Base-by-base conservation (phyloP, 306 rosid genomes). In the Astragalus glycyphyllos region DNA sequence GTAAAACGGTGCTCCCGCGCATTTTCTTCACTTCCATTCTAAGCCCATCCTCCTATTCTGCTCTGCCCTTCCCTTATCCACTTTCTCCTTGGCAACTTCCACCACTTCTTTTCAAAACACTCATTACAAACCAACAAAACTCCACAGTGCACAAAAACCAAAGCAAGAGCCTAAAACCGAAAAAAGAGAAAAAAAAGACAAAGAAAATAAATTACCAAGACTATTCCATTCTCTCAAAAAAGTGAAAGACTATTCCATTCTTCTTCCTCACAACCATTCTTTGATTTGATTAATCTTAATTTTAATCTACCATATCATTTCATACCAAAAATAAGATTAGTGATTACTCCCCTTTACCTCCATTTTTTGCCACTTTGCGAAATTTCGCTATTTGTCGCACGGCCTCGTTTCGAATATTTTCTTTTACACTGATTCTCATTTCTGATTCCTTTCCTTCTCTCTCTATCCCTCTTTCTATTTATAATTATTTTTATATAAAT, bases 381-480 rank as follows among this genome's bases (percentile, higher is more conserved):
- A 29, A 51, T 48, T 68, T 58, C 67, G 12, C 35, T 58, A 8
- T 38, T 37, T 5, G 20, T 35, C 58, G 4, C 26, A 64, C 77
- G 41, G 5, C 79, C 50, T 47, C 64, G 47, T 77, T 70, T 53
- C 58, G 64, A 69, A 61, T 62, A n/a, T 20, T 67, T 41, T 4
- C 31, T n/a, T 48, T 6, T 32, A 11, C 16, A 15, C 17, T 69
- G 31, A 69, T 51, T 59, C 34, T 3, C 65, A 78, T 66, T 66
- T 51, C 31, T 23, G 44, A 7, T 40, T 40, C 11, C 11, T 7
- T 40, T 40, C 45, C 13, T 29, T 17, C 42, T 23, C 37, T 34
- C 34, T 58, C 35, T 11, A 17, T 41, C 9, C 5, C 7, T 3
- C 2, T 17, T 31, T 17, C 23, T n/a, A 20, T 58, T 3, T 60